Base-by-base conservation (phyloP, 441 rosid genomes). In the Aquilaria agallochum region DNA sequence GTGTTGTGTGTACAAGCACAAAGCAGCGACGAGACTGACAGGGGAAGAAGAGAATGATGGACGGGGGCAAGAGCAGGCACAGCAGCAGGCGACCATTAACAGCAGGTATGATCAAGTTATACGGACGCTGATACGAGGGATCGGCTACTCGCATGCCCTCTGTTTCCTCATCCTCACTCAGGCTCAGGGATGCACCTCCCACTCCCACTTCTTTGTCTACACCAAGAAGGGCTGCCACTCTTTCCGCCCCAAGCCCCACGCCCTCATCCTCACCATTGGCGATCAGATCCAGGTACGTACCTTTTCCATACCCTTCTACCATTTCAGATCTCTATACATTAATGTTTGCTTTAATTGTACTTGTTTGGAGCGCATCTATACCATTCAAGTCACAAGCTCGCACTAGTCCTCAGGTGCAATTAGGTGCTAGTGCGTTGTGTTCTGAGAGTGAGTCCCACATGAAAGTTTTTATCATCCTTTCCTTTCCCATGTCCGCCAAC, bases 161-260 rank as follows among this genome's bases (percentile, higher is more conserved):
- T 64, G 87, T 59, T 71, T 92, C 49, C 87, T 80, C 62, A 48
- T 82, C 5, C 27, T 20, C 27, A 20, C 27, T 20, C 27, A 20
- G 27, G 27, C 27, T 20, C 27, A 20, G 27, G 27, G 27, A 20
- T 87, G 82, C 66, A 73, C 83, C 66, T 84, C 72, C 0, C 77
- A 76, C 30, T 75, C 91, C 9, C 86, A 85, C 66, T 89, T 89
- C 49, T 95, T 85, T 71, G 86, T 87, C 54, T 92, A 92, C 74
- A 87, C 96, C 59, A 92, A 83, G 78, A 92, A 86, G 76, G 92
- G 90, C 30, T 89, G 95, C 95, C 64, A 83, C 3, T 81, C 95
- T 9, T 92, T 92, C 66, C 65, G 70, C 72, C 96, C 89, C 0
- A 83, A 75, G 11, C 64, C 79, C 40, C 80, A 78, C 68, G 86